phyloP scores from a whole-genome alignment of 2,329 filamentous ascomycete species.

The Fusarium equiseti region DNA sequence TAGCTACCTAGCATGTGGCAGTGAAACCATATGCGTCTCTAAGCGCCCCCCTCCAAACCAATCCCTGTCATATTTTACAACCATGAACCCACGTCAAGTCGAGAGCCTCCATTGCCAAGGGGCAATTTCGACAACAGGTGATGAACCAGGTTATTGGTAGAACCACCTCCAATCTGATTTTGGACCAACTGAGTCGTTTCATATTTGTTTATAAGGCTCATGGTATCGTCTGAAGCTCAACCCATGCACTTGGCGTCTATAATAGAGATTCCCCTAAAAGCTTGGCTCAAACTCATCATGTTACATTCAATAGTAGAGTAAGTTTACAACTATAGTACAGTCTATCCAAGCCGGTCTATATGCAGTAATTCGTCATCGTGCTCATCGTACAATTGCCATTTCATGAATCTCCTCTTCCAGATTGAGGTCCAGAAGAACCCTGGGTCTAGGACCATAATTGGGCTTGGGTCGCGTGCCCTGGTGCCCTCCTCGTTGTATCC shows the following conservation, averaged over 20 bases:
- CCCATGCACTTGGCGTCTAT: background rate
- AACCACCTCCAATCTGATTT: background rate
- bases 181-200: background rate
- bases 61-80: conserved; percentile 36
- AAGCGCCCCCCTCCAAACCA: conserved; percentile 39
- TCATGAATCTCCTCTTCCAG: conserved; percentile 17
- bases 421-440: background rate
- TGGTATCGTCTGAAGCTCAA: too few species aligned
- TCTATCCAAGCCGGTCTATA: conserved; percentile 30
- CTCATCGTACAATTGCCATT: conserved; percentile 23
- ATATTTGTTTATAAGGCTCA: background rate
- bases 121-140: conserved; percentile 19
- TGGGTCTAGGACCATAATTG: background rate
- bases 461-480: background rate
- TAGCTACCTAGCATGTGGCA: conserved; percentile 40
- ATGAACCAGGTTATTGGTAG: conserved; percentile 10
- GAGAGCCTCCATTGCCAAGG: conserved; percentile 26
- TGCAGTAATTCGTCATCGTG: conserved; percentile 24
- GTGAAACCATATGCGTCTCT: conserved; percentile 44
- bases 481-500: background rate
- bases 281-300: conserved; percentile 7
- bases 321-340: conserved; percentile 42
- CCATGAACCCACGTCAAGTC: conserved; percentile 29
- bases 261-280: background rate
- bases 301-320: conserved; percentile 37